Evolutionary conservation across 2,329 filamentous ascomycete species (phyloP), one percentile per base, ranked within the genome.

Genomic region (Colletotrichum echinochloae): DNA sequence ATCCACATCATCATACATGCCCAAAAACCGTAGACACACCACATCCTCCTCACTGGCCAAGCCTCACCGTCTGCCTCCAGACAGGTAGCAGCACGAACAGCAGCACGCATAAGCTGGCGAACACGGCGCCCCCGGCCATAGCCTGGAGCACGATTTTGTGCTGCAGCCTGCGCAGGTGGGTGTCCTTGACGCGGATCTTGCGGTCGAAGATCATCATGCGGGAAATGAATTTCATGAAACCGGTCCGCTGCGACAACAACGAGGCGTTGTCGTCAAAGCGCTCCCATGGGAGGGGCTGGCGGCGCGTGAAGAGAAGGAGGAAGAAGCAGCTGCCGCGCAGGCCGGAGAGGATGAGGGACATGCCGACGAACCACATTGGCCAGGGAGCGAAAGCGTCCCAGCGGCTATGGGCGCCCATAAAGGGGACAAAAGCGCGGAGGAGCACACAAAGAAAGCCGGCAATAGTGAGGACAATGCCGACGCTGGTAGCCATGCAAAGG

Each of bases 201-300:
- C 82, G 79, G 69, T 85, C 83, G 73, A 84, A 85, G 48, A 85
- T 83, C 83, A 85, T 85, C 54, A 85, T 72, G 37, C 81, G 77
- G 0, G 77, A 79, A 0, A 84, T 28, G 4, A 75, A 62, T 63
- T 77, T 76, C 46, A 79, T 70, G 5, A 83, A 16, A 3, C 75
- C 72, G 3, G 74, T 74, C 12, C 74, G 72, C 46, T 75, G 74
- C 2, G 76, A 76, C 8, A 69, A 52, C 6, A 75, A 62, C 1
- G 74, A 74, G 14, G 74, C 72, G 20, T 74, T 76, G 51, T 85
- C 83, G 59, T 84, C 83, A 68, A 84, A 83, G 20, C 82, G 77
- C 74, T 86, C 84, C 84, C 84, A 86, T 0, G 84, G 84, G 48
- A 86, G 75, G 3, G 81, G 78, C 74, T 85, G 84, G 44, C 84